Percentiles rank a stretch among this genome's conserved stretches.
Evolutionary conservation across 2,329 filamentous ascomycete genomes (phyloP).

Genomic region (Penicillium sp.): DNA sequence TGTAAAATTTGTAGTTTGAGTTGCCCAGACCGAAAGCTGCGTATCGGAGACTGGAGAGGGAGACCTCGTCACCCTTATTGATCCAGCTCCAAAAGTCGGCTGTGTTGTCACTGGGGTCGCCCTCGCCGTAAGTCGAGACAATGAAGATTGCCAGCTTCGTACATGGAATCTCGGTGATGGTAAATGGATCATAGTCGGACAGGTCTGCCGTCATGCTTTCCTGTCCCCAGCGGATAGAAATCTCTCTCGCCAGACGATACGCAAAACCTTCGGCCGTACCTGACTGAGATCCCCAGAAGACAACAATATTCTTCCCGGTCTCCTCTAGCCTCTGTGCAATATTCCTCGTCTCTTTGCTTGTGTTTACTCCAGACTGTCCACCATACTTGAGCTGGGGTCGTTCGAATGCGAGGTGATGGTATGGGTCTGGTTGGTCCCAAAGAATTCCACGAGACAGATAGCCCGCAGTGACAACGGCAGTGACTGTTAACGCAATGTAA

Average conservation of each 20-base stretch:
- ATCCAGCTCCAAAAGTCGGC: constrained; percentile 89
- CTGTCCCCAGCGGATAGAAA: constrained; percentile 84
- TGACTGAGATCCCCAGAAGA: constrained; percentile 94
- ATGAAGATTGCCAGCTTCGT: constrained; percentile 88
- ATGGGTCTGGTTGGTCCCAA: constrained; percentile 53
- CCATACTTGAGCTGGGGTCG: constrained; percentile 46
- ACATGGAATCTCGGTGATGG: constrained; percentile 73
- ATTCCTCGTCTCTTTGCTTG: constrained; percentile 44
- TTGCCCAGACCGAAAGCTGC: constrained; percentile 91
- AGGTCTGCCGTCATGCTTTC: constrained; percentile 92
- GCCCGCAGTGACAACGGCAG: constrained; percentile 36
- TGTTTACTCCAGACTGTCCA: constrained; percentile 9
- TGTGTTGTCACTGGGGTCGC: constrained; percentile 92
- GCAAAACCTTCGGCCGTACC: constrained; percentile 94
- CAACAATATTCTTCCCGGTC: constrained; percentile 66
- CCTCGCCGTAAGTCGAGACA: constrained; percentile 90
- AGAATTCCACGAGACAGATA: constrained; percentile 46
- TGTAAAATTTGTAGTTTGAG: constrained; percentile 97
- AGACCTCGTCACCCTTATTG: constrained; percentile 67
- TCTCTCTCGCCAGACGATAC: constrained; percentile 84
- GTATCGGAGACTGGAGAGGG: constrained; percentile 70
- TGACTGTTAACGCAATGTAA: constrained; percentile 35
- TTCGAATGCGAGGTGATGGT: constrained; percentile 50
- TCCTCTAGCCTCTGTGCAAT: constrained; percentile 47
- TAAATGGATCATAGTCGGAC: constrained; percentile 90